Conservation (phyloP, 768 basidiomycete species). For the Amanita rubescens region DNA sequence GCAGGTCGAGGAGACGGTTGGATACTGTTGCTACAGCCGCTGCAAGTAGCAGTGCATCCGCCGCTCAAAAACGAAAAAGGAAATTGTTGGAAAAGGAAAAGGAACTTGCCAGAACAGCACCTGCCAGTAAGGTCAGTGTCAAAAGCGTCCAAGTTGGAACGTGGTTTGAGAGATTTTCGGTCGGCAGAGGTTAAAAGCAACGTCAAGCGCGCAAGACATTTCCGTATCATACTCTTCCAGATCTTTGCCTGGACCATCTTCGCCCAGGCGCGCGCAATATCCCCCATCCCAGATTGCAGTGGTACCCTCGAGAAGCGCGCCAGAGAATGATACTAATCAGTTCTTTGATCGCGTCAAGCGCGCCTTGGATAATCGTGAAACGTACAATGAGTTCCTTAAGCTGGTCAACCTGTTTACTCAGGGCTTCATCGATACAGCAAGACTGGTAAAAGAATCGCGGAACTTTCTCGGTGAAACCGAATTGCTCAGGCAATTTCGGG, state of each 20-base stretch:
- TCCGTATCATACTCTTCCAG: constrained; percentile 30
- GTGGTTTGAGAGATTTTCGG: constrained; percentile 7
- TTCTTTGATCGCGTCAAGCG: constrained; percentile 92
- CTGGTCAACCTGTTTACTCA: constrained; percentile 92
- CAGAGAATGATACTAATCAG: constrained; percentile 44
- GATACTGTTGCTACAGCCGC: constrained; percentile 28
- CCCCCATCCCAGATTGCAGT: constrained; percentile 13
- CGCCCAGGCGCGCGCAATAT: constrained; percentile 26
- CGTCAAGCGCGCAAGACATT: constrained; percentile 28
- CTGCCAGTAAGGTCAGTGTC: constrained; percentile 30
- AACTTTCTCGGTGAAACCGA: constrained; percentile 75
- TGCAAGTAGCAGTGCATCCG: constrained; percentile 21
- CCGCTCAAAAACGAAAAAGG: constrained; percentile 65
- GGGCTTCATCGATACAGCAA: constrained; percentile 82
- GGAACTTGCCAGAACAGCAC: constrained; percentile 20
- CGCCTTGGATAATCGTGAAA: constrained; percentile 62
- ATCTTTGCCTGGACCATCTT: constrained; percentile 25
- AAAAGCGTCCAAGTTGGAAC: constrained; percentile 3
- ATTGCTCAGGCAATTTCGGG: constrained; percentile 73
- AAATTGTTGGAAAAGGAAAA: constrained; percentile 46
- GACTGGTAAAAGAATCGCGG: constrained; percentile 73
- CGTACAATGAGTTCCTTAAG: constrained; percentile 92
- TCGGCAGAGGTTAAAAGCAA: constrained; percentile 33
- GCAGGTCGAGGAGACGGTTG: constrained; percentile 39
- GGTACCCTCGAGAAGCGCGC: constrained; percentile 20